phyloP scores from a whole-genome alignment of 345 rosid species.

The Viola odorata region DNA sequence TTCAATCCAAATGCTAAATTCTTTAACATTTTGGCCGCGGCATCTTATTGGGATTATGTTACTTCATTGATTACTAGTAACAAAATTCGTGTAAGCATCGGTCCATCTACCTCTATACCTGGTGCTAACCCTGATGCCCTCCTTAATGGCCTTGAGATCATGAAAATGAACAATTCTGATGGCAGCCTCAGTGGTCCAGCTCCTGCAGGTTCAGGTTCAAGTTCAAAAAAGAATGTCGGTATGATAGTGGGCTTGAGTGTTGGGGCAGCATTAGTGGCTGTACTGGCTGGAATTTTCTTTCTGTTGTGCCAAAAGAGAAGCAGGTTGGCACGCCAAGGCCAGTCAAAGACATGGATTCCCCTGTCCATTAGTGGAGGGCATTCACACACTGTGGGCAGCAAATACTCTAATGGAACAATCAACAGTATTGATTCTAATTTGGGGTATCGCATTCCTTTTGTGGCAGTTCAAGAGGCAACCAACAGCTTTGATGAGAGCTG shows the following conservation, averaged over 20 bases:
- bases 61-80: slow-evolving; percentile 23
- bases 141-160: slow-evolving; percentile 32
- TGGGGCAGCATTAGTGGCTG: slow-evolving; percentile 9
- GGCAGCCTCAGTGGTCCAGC: slow-evolving; percentile 25
- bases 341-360: slow-evolving; percentile 31
- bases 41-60: slow-evolving; percentile 48
- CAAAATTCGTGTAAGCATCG: slow-evolving; percentile 47
- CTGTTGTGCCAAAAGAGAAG: slow-evolving; percentile 15
- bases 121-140: slow-evolving; percentile 21
- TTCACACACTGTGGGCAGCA: slow-evolving; percentile 30
- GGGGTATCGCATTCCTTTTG: slow-evolving; percentile 27
- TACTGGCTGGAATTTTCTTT: slow-evolving; percentile 15
- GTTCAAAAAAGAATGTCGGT: slow-evolving; percentile 24
- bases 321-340: slow-evolving; percentile 15
- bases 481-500: slow-evolving; percentile 28
- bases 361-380: slow-evolving; percentile 19
- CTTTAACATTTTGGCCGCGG: slow-evolving; percentile 37
- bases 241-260: slow-evolving; percentile 15
- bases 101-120: slow-evolving; percentile 7
- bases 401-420: slow-evolving; percentile 27
- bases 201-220: slow-evolving; percentile 8
- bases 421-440: slow-evolving; percentile 13
- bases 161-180: slow-evolving; percentile 32
- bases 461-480: slow-evolving; percentile 29
- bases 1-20: slow-evolving; percentile 43